These are phyloP conservation scores for Ramularia collo-cygni DNA, from an alignment of 2,329 filamentous ascomycete genomes.

Conservation along the genomic window DNA sequence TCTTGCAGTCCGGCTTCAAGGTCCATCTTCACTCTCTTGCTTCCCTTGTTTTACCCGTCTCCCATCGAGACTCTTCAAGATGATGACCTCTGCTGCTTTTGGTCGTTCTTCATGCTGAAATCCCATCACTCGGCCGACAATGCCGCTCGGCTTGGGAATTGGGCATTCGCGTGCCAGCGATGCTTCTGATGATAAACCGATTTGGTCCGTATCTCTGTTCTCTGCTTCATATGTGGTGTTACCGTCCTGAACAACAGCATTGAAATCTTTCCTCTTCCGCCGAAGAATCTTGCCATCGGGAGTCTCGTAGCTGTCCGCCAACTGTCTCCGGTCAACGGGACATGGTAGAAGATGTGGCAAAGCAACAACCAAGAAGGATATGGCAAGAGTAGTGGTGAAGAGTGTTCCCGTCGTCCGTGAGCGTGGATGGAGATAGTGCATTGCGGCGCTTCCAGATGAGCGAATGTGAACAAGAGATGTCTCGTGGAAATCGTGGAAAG, in stretches of 20 bases:
- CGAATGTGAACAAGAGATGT: too few species aligned
- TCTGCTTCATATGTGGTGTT: constrained; percentile 2
- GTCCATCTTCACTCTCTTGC: constrained; percentile 1
- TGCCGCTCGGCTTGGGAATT: constrained; percentile 78
- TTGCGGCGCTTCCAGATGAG: constrained; percentile 3
- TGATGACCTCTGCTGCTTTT: constrained; percentile 22
- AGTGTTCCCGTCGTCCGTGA: constrained; percentile 90
- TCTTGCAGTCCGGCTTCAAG: constrained; percentile 6
- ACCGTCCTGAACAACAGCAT: constrained; percentile 13
- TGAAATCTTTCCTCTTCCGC: constrained; percentile 32
- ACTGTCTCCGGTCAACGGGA: constrained; percentile 67
- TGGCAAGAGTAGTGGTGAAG: constrained; percentile 84
- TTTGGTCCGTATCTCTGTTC: constrained; percentile 2
- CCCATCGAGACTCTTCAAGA: constrained; percentile 11
- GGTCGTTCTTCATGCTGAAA: constrained; percentile 44
- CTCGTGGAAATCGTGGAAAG: too few species aligned
- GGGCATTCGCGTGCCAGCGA: constrained; percentile 64
- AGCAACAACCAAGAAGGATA: constrained; percentile 86
- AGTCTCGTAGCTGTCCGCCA: constrained; percentile 55
- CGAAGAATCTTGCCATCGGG: constrained; percentile 33
- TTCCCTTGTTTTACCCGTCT: too few species aligned
- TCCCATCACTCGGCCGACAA: constrained; percentile 68
- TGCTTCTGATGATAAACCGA: constrained; percentile 2
- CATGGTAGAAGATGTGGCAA: constrained; percentile 88
- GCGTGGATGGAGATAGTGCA: constrained; percentile 71